A percentile compares a stretch with the other conserved stretches of the same genome.
phyloP scores from a whole-genome alignment of 306 rosid species.

The Trifolium dubium region DNA sequence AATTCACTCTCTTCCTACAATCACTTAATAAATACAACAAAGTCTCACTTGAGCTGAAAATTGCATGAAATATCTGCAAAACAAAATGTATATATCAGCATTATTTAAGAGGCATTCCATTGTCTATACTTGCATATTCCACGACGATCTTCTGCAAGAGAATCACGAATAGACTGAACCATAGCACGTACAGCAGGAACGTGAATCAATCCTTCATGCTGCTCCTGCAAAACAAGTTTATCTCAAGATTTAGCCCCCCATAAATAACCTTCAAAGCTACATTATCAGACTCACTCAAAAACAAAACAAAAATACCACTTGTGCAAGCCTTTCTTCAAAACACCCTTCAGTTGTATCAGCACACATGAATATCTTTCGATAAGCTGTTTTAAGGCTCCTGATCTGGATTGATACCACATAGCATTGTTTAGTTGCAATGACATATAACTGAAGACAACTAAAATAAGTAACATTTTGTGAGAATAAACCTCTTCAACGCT shows the following conservation, averaged over 20 bases:
- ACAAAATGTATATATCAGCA: background rate
- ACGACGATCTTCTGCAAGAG: conserved; percentile 66
- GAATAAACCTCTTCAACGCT: conserved; percentile 62
- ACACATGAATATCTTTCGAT: conserved; percentile 80
- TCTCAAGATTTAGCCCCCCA: conserved; percentile 2
- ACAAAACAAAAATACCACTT: conserved; percentile 59
- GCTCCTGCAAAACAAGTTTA: conserved; percentile 67
- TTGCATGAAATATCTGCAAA: conserved; percentile 33
- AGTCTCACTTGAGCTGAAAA: conserved; percentile 8
- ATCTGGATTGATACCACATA: conserved; percentile 58
- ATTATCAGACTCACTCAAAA: background rate
- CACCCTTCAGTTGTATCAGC: conserved; percentile 51
- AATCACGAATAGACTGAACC: conserved; percentile 70
- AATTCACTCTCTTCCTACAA: conserved; percentile 21
- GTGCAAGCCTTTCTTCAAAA: conserved; percentile 75
- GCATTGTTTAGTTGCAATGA: conserved; percentile 34
- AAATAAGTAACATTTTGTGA: conserved; percentile 23
- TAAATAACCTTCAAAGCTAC: background rate
- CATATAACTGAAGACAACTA: conserved; percentile 29
- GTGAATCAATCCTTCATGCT: conserved; percentile 54
- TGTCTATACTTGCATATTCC: conserved; percentile 82
- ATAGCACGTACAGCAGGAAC: conserved; percentile 61
- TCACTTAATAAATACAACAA: conserved; percentile 35
- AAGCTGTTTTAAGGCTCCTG: conserved; percentile 71
- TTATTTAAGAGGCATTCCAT: conserved; percentile 53